A percentile compares a stretch with the other conserved stretches of the same genome.
These are phyloP conservation scores for Zygosaccharomyces sapae DNA, from an alignment of 1,139 yeast species.

Conservation along the genomic window DNA sequence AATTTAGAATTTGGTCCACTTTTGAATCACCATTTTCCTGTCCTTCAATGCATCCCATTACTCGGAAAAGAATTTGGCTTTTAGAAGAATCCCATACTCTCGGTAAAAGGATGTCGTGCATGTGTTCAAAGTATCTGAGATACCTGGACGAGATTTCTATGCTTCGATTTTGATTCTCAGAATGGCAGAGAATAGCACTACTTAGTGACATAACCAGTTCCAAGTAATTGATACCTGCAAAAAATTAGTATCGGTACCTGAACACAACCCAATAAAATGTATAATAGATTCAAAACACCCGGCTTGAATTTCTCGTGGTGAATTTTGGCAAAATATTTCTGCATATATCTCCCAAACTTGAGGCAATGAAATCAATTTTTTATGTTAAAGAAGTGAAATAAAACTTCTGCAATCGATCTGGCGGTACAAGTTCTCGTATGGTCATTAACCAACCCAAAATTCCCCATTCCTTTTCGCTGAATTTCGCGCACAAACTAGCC, in stretches of 20 bases:
- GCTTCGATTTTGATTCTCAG: slow-evolving; percentile 14
- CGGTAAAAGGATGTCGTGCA: slow-evolving; percentile 29
- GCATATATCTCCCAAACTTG: slow-evolving; percentile 31
- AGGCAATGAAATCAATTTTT: slow-evolving; percentile 20
- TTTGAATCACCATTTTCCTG: slow-evolving; percentile 20
- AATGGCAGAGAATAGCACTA: slow-evolving; percentile 17
- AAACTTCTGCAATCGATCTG: slow-evolving; percentile 35
- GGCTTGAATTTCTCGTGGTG: slow-evolving; percentile 28
- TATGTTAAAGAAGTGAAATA: slow-evolving; percentile 25
- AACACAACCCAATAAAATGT: slow-evolving; percentile 33
- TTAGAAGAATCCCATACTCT: slow-evolving; percentile 30
- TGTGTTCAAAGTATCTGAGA: slow-evolving; percentile 22
- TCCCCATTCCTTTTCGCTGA: slow-evolving; percentile 26
- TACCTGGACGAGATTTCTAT: slow-evolving; percentile 24
- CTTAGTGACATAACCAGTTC: slow-evolving; percentile 23
- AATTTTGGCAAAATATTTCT: slow-evolving; percentile 30
- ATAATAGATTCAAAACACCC: slow-evolving; percentile 38
- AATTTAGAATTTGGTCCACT: slow-evolving; percentile 12
- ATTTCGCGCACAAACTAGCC: slow-evolving; percentile 20
- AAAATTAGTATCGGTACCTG: slow-evolving; percentile 27
- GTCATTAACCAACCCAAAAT: slow-evolving; percentile 32
- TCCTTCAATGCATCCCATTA: slow-evolving; percentile 16
- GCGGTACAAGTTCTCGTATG: slow-evolving; percentile 34
- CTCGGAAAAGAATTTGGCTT: slow-evolving; percentile 23
- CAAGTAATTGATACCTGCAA: slow-evolving; percentile 29